phyloP scores from a whole-genome alignment of 305 asterid species.

The Fraxinus greggii region DNA sequence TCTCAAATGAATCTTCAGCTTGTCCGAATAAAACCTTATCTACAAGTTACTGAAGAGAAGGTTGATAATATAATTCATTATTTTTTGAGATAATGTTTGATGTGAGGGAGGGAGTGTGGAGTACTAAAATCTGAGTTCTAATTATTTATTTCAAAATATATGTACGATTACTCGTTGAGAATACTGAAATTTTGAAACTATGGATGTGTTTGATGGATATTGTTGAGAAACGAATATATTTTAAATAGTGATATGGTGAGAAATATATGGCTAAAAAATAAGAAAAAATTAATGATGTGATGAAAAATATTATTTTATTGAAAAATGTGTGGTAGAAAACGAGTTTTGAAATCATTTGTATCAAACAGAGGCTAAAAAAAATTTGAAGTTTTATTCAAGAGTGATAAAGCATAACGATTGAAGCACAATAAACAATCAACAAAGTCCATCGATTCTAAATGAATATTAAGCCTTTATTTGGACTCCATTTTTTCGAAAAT shows the following conservation, averaged over 20 bases:
- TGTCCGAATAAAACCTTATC: neutral
- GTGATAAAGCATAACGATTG: neutral
- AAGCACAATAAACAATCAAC: neutral
- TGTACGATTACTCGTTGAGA: neutral
- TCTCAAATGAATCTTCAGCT: neutral
- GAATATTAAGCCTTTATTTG: neutral
- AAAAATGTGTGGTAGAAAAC: too few species aligned
- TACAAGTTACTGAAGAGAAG: neutral
- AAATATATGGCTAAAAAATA: too few species aligned
- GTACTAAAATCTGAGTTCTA: neutral
- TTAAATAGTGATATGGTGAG: too few species aligned
- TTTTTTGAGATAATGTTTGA: neutral
- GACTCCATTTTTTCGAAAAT: neutral
- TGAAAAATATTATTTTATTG: too few species aligned
- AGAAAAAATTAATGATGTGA: too few species aligned
- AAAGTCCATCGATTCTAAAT: neutral
- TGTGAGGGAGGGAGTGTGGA: neutral
- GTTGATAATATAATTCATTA: neutral
- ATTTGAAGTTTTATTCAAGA: neutral
- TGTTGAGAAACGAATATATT: too few species aligned
- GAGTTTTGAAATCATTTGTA: too few species aligned
- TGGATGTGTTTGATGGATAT: too few species aligned
- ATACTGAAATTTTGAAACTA: neutral
- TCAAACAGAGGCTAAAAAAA: too few species aligned
- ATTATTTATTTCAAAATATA: neutral